phyloP scores from a whole-genome alignment of 2,329 filamentous ascomycete genomes.

The Pestalotiopsis sp. region DNA sequence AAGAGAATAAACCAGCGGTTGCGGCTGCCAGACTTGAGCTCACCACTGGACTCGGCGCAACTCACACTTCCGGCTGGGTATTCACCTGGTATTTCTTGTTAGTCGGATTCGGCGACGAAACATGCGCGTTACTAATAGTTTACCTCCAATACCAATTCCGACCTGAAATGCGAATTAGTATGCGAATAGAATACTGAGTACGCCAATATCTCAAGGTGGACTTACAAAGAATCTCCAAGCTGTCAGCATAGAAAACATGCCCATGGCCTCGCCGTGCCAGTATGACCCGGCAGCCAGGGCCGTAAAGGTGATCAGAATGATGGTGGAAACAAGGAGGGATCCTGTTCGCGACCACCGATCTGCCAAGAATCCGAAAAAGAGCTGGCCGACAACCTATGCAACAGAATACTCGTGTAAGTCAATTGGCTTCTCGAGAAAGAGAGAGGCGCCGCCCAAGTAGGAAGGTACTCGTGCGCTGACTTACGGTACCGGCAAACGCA shows the following conservation, averaged over 20 bases:
- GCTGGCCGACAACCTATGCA: conserved; percentile 69
- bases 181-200: not conserved
- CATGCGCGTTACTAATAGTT: conserved; percentile 14
- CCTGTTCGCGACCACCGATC: conserved; percentile 87
- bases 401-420: not conserved
- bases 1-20: conserved; percentile 92
- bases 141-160: conserved; percentile 76
- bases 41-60: conserved; percentile 80
- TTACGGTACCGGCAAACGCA: conserved; percentile 76
- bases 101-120: conserved; percentile 11
- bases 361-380: conserved; percentile 78
- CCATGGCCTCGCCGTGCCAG: conserved; percentile 66
- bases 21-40: conserved; percentile 78
- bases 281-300: conserved; percentile 79
- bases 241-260: conserved; percentile 77
- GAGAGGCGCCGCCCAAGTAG: not conserved
- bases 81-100: conserved; percentile 49
- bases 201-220: conserved; percentile 5
- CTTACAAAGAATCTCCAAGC: conserved; percentile 83
- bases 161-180: conserved; percentile 36
- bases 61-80: conserved; percentile 85
- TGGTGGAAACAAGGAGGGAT: conserved; percentile 77
- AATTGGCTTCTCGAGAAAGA: not conserved
- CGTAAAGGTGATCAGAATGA: conserved; percentile 85
- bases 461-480: conserved; percentile 5